A percentile compares a stretch with the other conserved stretches of the same genome.
phyloP scores from a whole-genome alignment of 2,329 filamentous ascomycete genomes.

The Alternaria sp. region DNA sequence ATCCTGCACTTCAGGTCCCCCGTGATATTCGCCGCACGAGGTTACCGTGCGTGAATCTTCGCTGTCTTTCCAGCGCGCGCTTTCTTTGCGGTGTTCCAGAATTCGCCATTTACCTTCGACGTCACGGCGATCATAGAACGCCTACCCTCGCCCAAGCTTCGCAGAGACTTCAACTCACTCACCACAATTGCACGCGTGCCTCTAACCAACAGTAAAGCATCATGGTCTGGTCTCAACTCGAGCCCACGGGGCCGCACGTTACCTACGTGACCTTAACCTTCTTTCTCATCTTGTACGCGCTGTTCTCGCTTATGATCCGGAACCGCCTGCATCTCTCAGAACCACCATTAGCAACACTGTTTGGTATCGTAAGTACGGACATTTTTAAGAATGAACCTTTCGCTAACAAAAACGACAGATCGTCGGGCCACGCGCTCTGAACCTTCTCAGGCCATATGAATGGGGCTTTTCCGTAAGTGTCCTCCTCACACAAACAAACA shows the following conservation, averaged over 20 bases:
- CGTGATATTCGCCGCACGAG: neutral
- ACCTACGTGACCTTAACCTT: constrained; percentile 53
- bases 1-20: neutral
- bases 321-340: constrained; percentile 58
- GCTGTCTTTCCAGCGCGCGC: neutral
- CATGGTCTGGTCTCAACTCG: constrained; percentile 54
- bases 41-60: neutral
- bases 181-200: neutral
- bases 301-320: constrained; percentile 55
- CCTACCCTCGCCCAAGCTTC: neutral
- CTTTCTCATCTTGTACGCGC: constrained; percentile 55
- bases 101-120: constrained; percentile 1
- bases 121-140: neutral
- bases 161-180: constrained; percentile 9
- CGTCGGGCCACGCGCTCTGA: constrained; percentile 51
- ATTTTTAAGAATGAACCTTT: no score
- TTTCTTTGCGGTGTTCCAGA: neutral
- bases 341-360: constrained; percentile 55
- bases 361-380: constrained; percentile 45
- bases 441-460: constrained; percentile 47
- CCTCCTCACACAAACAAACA: neutral
- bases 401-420: constrained; percentile 14
- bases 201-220: neutral
- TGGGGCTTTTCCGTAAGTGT: constrained; percentile 45
- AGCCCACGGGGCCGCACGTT: constrained; percentile 54